Base-by-base conservation (phyloP, 768 basidiomycete species). In the Serendipita sp. region DNA sequence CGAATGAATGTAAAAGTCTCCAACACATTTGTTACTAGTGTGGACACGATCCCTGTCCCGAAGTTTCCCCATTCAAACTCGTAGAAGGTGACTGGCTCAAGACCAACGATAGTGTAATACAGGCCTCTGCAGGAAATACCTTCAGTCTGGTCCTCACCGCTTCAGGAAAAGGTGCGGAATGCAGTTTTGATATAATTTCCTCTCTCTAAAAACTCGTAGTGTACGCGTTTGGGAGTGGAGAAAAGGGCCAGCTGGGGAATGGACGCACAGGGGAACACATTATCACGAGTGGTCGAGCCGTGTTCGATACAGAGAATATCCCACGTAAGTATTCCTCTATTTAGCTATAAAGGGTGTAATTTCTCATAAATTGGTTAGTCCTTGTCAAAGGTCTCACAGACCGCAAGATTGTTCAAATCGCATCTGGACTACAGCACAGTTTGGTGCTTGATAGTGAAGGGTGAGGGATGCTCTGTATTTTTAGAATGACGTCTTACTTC, bases 191-290 rank as follows among this genome's bases (percentile, higher is more conserved):
- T 23, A 41, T 13, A 7, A 41, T 41, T 41, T 13, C 13, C 41
- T 23, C 30, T 36, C 34, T 18, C 44, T 41, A 32, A n/a, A 10
- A 65, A 45, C 56, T 66, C 35, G 58, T 69, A 88, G 91, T 95
- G 2, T 97, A 87, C 70, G 81, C 91, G 1, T 87, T 92, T 68
- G 95, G 95, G 38, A 93, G 89, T 62, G 90, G 85, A 23, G 93
- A 96, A 74, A 85, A 90, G 66, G 95, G 95, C 1, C 94, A 96
- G 68, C 78, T 97, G 0, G 95, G 92, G 0, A 94, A 91, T 72
- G 95, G 94, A 16, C 83, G 83, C 68, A 94, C 91, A 0, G 91
- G 94, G n/a, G 92, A 95, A 74, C 83, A 90, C 41, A 89, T 95
- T 65, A 82, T 85, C 7, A 86, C 88, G 0, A 89, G 88, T 18